Conservation (phyloP, 1,284 basidiomycete species). For the Cryptococcus sp. region DNA sequence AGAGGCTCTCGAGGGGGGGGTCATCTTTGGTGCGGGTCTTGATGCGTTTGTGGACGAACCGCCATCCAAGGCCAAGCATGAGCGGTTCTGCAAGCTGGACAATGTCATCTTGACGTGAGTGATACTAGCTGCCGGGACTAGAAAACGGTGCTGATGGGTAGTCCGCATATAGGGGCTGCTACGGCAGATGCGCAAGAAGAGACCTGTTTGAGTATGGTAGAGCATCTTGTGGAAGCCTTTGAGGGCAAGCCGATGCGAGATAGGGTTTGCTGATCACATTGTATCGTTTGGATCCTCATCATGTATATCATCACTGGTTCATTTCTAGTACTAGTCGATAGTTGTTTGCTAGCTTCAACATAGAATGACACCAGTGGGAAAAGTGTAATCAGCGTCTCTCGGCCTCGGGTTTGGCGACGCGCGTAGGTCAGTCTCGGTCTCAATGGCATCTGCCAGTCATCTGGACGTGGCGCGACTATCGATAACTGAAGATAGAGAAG, state of each 20-base stretch:
- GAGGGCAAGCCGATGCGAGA: conserved; percentile 3
- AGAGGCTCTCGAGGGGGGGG: conserved; percentile 12
- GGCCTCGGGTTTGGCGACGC: no score
- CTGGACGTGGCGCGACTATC: no score
- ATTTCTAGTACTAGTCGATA: no score
- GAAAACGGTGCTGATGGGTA: not conserved
- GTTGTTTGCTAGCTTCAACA: no score
- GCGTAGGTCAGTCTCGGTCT: no score
- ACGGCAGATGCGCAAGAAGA: conserved; percentile 5
- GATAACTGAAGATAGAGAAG: no score
- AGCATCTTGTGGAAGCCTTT: conserved; percentile 8
- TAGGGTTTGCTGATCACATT: not conserved
- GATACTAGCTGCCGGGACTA: not conserved
- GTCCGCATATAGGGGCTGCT: conserved; percentile 8
- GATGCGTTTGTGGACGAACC: conserved; percentile 9
- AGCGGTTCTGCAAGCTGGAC: conserved; percentile 3
- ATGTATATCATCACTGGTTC: no score
- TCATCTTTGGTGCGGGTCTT: conserved; percentile 17
- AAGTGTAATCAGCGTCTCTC: no score
- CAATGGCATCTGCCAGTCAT: no score
- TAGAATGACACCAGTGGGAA: no score
- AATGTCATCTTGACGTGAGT: conserved; percentile 7
- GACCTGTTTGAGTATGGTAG: conserved; percentile 8
- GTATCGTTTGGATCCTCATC: no score
- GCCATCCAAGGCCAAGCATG: conserved; percentile 1